Base-by-base conservation (phyloP, 768 basidiomycete species). In the Suillus paluster region DNA sequence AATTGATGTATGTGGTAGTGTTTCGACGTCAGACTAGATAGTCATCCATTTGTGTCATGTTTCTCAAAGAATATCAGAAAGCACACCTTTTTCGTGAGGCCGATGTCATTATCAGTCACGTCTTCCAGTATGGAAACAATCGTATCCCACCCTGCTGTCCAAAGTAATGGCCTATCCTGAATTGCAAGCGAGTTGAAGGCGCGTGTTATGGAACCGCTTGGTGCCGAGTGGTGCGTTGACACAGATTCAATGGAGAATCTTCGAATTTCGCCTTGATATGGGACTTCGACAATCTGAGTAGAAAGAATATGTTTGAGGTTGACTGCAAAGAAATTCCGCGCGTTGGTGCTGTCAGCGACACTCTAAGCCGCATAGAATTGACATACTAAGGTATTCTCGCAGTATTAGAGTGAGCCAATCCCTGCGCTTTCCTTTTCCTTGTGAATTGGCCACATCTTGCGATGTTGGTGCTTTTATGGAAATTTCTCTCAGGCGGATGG, bases 91-190 rank as follows among this genome's bases (percentile, higher is more conserved):
- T 78, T 77, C 52, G 67, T 63, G 63, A 67, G 61, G 33, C 65
- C 65, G 38, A 62, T 63, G 34, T 74, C 68, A 58, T 76, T 72
- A 58, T 65, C 63, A 39, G 62, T 55, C 27, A 61, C 63, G 33
- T 72, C 75, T 50, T 73, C 76, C 53, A 73, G 64, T 52, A 88
- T 77, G 30, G 76, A 65, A 21, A 93, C 82, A 15, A 71, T 72
- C 8, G 87, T 85, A 68, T 92, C 88, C 92, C 92, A 94, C 52
- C 81, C 82, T 19, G 84, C 81, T 5, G 79, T 80, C 87, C 88
- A 92, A 41, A 91, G 71, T 61, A 74, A 75, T 6, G 79, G 70
- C 12, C 69, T 53, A 19, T 78, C 53, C 57, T 73, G 67, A 25
- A 90, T 64, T 27, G 82, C 81, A 39, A 92, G 72, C 0, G 73